phyloP scores from a whole-genome alignment of 768 basidiomycete species.

The Serendipita sp. region DNA sequence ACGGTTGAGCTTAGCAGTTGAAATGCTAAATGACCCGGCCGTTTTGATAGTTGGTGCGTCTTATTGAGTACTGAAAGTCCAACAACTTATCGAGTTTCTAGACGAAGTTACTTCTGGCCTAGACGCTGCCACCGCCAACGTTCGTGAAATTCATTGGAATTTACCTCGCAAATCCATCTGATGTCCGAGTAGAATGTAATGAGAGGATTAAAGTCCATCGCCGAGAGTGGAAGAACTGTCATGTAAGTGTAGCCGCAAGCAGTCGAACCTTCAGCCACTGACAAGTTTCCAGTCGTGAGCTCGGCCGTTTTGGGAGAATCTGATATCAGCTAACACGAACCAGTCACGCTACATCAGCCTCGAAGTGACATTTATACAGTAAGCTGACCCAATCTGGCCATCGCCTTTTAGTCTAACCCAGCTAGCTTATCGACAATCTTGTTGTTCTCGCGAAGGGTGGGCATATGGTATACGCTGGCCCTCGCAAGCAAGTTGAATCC shows the following conservation, averaged over 20 bases:
- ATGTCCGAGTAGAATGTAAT: constrained; percentile 24
- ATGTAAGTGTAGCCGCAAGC: constrained; percentile 14
- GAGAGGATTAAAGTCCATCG: constrained; percentile 27
- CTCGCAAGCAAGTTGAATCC: constrained; percentile 18
- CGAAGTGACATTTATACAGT: constrained; percentile 20
- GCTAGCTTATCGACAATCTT: neutral
- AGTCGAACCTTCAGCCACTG: neutral
- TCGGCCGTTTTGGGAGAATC: neutral
- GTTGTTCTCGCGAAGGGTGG: constrained; percentile 11
- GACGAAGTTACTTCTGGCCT: constrained; percentile 24
- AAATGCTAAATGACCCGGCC: constrained; percentile 27
- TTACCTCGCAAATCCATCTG: neutral
- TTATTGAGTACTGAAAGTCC: neutral
- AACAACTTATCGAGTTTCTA: neutral
- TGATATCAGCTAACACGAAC: neutral
- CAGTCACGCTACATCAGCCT: constrained; percentile 19
- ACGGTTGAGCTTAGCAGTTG: constrained; percentile 29
- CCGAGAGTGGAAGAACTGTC: constrained; percentile 27
- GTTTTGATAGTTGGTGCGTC: constrained; percentile 25
- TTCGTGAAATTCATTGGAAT: neutral
- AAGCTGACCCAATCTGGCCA: too few relatives aligned
- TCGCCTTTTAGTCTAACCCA: neutral
- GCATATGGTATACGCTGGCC: constrained; percentile 16
- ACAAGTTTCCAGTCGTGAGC: neutral
- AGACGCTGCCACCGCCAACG: constrained; percentile 28